Conservation (phyloP, 768 basidiomycete species). For the Fomitopsis pulvina region DNA sequence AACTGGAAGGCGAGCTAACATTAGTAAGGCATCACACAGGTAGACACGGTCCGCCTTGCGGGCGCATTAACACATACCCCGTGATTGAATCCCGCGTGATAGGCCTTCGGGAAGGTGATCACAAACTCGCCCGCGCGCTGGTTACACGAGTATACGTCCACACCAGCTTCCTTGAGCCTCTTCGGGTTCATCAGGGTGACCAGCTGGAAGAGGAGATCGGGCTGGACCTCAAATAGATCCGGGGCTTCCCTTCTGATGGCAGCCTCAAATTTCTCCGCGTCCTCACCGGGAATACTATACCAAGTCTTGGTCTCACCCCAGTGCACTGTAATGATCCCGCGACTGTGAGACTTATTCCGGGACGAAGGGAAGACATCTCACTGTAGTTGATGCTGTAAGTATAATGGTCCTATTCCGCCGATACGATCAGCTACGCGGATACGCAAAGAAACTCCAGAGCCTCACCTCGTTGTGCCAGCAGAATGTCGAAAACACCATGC, state of each 20-base stretch:
- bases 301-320: slow-evolving; percentile 99
- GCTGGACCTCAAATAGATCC: slow-evolving; percentile 96
- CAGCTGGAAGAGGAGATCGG: slow-evolving; percentile 93
- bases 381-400: slow-evolving; percentile 95
- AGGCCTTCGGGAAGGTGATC: slow-evolving; percentile 95
- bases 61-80: slow-evolving; percentile 55
- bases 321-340: slow-evolving; percentile 57
- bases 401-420: slow-evolving; percentile 74
- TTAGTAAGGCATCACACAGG: slow-evolving; percentile 3
- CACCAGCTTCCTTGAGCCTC: slow-evolving; percentile 78
- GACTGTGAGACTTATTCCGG: neutral
- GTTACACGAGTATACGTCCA: slow-evolving; percentile 90
- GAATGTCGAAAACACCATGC: slow-evolving; percentile 98
- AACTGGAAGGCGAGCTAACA: slow-evolving; percentile 41
- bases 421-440: slow-evolving; percentile 4
- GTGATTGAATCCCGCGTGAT: slow-evolving; percentile 98
- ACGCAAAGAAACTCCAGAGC: slow-evolving; percentile 6
- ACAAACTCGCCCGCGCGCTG: slow-evolving; percentile 98
- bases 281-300: slow-evolving; percentile 96
- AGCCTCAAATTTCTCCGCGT: slow-evolving; percentile 93
- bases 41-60: neutral
- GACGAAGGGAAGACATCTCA: slow-evolving; percentile 31
- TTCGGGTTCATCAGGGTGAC: slow-evolving; percentile 97
- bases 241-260: slow-evolving; percentile 95
- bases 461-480: slow-evolving; percentile 98